Conservation (phyloP, 441 rosid species). For the Theobroma grandiflorum region DNA sequence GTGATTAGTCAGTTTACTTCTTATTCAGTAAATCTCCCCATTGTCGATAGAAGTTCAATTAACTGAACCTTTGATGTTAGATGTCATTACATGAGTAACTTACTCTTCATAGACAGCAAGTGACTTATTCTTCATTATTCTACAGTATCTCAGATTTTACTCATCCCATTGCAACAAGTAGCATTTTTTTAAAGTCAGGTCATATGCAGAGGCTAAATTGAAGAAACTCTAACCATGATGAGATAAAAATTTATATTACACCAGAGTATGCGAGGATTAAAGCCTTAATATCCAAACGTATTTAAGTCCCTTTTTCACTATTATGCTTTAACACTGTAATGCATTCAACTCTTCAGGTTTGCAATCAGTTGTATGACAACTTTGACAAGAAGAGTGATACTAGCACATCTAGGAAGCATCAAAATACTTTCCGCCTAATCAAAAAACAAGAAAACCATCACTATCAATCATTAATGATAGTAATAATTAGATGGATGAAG, state of each 20-base stretch:
- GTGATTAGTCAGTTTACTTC: not conserved
- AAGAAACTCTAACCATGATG: not conserved
- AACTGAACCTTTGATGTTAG: not conserved
- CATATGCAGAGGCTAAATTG: not conserved
- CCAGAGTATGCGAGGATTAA: not conserved
- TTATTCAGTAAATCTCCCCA: not conserved
- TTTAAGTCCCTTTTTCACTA: not conserved
- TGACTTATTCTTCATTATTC: not conserved
- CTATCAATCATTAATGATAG: not conserved
- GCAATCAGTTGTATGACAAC: not conserved
- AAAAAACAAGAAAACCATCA: slow-evolving; percentile 6
- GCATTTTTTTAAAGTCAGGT: not conserved
- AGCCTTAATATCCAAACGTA: not conserved
- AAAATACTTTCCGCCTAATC: not conserved
- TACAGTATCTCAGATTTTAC: not conserved
- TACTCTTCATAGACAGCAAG: not conserved
- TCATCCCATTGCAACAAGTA: not conserved
- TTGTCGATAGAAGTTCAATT: not conserved
- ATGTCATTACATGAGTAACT: not conserved
- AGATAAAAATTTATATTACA: not conserved
- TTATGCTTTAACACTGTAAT: not conserved
- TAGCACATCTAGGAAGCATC: not conserved
- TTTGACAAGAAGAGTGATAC: not conserved
- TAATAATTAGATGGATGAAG: not conserved
- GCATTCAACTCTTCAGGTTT: not conserved